These are phyloP conservation scores for Vitis riparia DNA, from an alignment of 164 flowering plant genomes.

Conservation along the genomic window DNA sequence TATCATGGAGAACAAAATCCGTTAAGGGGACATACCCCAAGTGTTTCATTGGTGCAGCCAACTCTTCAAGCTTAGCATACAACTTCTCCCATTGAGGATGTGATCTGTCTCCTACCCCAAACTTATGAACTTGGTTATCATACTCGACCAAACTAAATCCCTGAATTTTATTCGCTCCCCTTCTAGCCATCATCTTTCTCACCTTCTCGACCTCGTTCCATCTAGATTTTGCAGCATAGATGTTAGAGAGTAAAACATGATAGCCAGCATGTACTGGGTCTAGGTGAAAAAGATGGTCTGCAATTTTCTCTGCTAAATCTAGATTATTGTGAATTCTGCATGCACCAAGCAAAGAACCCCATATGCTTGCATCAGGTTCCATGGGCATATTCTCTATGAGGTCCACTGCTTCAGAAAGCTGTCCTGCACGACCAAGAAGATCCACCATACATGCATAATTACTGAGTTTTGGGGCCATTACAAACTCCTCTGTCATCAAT, in stretches of 20 bases:
- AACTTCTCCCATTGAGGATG: conserved; percentile 27
- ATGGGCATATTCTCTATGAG: conserved; percentile 30
- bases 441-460: conserved; percentile 36
- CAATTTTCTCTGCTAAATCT: conserved; percentile 26
- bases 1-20: conserved; percentile 35
- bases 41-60: conserved; percentile 22
- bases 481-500: conserved; percentile 21
- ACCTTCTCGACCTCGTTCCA: conserved; percentile 31
- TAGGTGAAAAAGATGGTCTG: conserved; percentile 23
- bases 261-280: conserved; percentile 30
- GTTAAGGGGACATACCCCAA: conserved; percentile 32
- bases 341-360: conserved; percentile 38
- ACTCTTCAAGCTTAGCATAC: conserved; percentile 16
- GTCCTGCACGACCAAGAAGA: conserved; percentile 35
- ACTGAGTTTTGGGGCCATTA: conserved; percentile 17
- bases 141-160: conserved; percentile 35
- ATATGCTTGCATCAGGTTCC: conserved; percentile 25
- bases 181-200: conserved; percentile 21
- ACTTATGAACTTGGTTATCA: conserved; percentile 16
- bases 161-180: conserved; percentile 16
- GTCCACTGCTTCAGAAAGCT: conserved; percentile 25
- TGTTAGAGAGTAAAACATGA: conserved; percentile 36
- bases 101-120: conserved; percentile 30
- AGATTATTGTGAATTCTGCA: conserved; percentile 34
- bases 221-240: conserved; percentile 31